phyloP scores from a whole-genome alignment of 306 rosid genomes.

The Lupinus albus region DNA sequence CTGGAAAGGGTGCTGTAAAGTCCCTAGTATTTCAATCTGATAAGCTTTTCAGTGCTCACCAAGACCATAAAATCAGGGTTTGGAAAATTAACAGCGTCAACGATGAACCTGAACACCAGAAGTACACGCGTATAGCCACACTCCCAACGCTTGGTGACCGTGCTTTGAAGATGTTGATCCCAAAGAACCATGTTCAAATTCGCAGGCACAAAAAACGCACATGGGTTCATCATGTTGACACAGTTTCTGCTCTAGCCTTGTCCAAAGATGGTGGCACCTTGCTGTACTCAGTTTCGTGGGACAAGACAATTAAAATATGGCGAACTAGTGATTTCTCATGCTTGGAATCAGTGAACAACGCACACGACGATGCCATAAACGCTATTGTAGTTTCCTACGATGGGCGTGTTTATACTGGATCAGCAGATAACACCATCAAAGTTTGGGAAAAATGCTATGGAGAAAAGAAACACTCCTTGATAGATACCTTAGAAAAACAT shows the following conservation, averaged over 20 bases:
- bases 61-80: constrained; percentile 85
- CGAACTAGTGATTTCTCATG: constrained; percentile 68
- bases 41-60: constrained; percentile 83
- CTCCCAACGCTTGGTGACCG: constrained; percentile 86
- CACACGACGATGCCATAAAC: constrained; percentile 87
- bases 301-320: constrained; percentile 86
- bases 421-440: constrained; percentile 83
- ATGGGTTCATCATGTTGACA: constrained; percentile 91
- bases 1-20: constrained; percentile 91
- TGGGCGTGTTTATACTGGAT: constrained; percentile 72
- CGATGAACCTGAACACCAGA: constrained; percentile 28
- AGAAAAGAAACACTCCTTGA: constrained; percentile 51
- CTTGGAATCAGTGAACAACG: constrained; percentile 70
- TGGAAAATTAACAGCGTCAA: constrained; percentile 55
- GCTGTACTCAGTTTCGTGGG: constrained; percentile 91
- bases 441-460: constrained; percentile 60
- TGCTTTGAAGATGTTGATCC: constrained; percentile 58
- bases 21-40: constrained; percentile 61
- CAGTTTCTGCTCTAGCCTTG: constrained; percentile 75
- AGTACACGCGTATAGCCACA: constrained; percentile 68
- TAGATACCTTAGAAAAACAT: constrained; percentile 68
- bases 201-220: constrained; percentile 85
- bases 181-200: constrained; percentile 71
- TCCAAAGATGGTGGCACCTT: constrained; percentile 67
- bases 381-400: constrained; percentile 62